Evolutionary conservation across 2,329 filamentous ascomycete species (phyloP), one percentile per base, ranked within the genome.

Genomic region (Elsinoe ampelina): DNA sequence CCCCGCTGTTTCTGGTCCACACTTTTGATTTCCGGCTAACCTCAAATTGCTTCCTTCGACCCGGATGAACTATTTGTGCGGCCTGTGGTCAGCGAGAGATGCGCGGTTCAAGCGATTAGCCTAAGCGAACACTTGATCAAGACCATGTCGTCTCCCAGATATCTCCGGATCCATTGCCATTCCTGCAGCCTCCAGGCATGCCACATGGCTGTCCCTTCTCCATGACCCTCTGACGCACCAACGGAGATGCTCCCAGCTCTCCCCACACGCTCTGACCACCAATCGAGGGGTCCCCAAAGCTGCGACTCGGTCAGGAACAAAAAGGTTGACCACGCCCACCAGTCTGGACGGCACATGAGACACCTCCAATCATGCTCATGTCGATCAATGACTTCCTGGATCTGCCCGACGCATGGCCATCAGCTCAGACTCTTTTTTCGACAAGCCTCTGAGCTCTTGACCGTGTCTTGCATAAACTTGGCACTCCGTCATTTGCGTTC

Each of bases 11-110:
- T 52, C 15, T 35, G 32, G 32, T 39, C 35, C 35, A 38, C 32
- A 52, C 35, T 34, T 34, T 38, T 39, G 48, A 52, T 19, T 39
- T 52, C 38, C 48, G 48, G 48, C 48, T 52, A 52, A 38, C 48
- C 48, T 22, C 48, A 22, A 26, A 22, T 39, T 26, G 19, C 48
- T 52, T 52, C 48, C 48, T 38, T 52, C 26, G 48, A 52, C 32
- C 48, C 48, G 48, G 35, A 52, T 50, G 45, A 26, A 17, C 34
- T 26, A 34, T 26, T 26, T 26, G 22, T 26, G 22, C 22, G 22
- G n/a, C 6, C 22, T 6, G 6, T 26, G 12, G 3, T 32, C 12
- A 50, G 22, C 17, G 13, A n/a, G 12, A 34, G 22, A 34, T n/a
- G 34, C 45, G 15, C 32, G 20, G 11, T 35, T 26, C 30, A 22